Base-by-base conservation (phyloP, 352 stramenopile species). In the Thalassiosira pacifica region DNA sequence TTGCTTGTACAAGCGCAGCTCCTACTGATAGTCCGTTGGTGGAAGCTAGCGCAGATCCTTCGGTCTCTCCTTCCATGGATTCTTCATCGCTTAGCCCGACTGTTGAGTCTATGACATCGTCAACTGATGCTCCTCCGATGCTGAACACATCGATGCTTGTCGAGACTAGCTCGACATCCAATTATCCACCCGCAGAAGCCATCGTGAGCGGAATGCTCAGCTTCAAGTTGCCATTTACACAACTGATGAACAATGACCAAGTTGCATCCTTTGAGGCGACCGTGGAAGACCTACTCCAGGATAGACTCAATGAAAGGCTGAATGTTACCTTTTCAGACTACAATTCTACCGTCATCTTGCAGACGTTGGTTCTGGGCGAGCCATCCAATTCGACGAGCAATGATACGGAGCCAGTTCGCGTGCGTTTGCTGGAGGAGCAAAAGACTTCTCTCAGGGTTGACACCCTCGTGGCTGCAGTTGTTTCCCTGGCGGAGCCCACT, bases 171-270 rank as follows among this genome's bases (percentile, higher is more conserved):
- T 52, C 34, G 11, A 27, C 61, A 31, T 53, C 61, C 1, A 31
- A 32, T 53, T 5, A 16, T 52, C 61, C 32, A 52, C 26, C 32
- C 11, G 45, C 5, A 42, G 10, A 69, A 19, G 29, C 34, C 4
- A 69, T 52, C 5, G 61, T 69, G 61, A n/a, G 31, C 6, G 61
- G 61, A 19, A 69, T 34, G 13, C 61, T 69, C 18, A 69, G 27
- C 61, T 69, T 69, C 61, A 69, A 53, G 29, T 18, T 69, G 16
- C 29, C 29, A 32, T 22, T 69, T 6, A 19, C 2, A 19, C 61
- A 22, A 53, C n/a, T 69, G 16, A 19, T 69, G 29, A 40, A 65
- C 24, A 53, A 53, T 18, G 19, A 4, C 31, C 27, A 48, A 27
- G 32, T 53, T 52, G 32, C 29, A 10, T 52, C 59, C 5, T 67